Percentiles rank a stretch among this genome's conserved stretches.
These are phyloP conservation scores for Vigna unguiculata DNA, from an alignment of 306 rosid genomes.

Conservation along the genomic window DNA sequence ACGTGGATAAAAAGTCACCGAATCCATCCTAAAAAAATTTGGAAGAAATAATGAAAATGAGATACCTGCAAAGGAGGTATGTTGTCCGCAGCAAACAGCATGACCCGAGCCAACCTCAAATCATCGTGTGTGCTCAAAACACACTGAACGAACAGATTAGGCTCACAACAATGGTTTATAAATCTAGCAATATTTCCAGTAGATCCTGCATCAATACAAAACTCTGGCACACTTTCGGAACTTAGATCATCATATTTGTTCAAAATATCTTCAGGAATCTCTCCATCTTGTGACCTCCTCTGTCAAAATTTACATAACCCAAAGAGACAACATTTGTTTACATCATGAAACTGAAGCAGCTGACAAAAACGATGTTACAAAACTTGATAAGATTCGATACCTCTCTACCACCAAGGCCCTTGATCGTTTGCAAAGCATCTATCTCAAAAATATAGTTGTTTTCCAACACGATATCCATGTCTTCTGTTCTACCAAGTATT, in stretches of 20 bases:
- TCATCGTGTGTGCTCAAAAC: constrained; percentile 88
- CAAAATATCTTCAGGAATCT: constrained; percentile 51
- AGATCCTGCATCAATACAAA: constrained; percentile 88
- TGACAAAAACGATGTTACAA: not conserved
- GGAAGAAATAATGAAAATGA: not conserved
- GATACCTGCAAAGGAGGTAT: constrained; percentile 94
- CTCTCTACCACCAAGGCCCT: constrained; percentile 93
- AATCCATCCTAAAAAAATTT: not conserved
- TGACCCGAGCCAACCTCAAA: constrained; percentile 78
- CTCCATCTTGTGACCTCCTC: constrained; percentile 73
- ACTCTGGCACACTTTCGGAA: constrained; percentile 77
- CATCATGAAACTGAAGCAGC: not conserved
- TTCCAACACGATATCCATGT: constrained; percentile 65
- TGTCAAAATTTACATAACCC: constrained; percentile 41
- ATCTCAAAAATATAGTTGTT: constrained; percentile 92
- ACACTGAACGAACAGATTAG: constrained; percentile 95
- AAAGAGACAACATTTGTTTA: constrained; percentile 19
- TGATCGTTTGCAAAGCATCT: constrained; percentile 93
- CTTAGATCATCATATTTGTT: constrained; percentile 65
- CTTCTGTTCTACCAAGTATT: constrained; percentile 75
- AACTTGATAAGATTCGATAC: constrained; percentile 48
- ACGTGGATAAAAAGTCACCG: no score
- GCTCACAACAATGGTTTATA: constrained; percentile 95
- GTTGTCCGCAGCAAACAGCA: constrained; percentile 97
- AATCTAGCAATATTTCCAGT: constrained; percentile 89